Evolutionary conservation across 2,329 filamentous ascomycete species (phyloP).

Genomic region (Alternaria ethzedia): DNA sequence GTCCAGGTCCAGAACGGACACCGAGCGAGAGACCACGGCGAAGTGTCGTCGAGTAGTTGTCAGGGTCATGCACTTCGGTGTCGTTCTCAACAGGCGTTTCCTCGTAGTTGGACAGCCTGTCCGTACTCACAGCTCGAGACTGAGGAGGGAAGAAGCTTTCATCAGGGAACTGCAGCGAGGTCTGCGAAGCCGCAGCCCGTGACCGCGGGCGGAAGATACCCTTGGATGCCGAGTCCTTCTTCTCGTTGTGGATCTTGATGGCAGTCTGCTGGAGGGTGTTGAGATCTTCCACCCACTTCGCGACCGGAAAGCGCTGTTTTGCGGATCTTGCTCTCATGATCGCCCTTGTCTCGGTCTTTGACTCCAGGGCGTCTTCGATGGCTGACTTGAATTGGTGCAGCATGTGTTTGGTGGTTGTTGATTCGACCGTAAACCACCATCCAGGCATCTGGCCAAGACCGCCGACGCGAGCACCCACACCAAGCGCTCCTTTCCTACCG

Average conservation of each 20-base stretch:
- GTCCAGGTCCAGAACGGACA: not conserved
- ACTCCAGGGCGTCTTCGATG: slow-evolving; percentile 66
- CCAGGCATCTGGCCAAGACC: slow-evolving; percentile 73
- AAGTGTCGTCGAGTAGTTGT: not conserved
- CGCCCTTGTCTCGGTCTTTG: slow-evolving; percentile 61
- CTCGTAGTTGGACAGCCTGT: not conserved
- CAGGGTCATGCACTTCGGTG: not conserved
- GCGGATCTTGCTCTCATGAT: slow-evolving; percentile 70
- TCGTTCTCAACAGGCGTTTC: not conserved
- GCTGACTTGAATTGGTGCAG: slow-evolving; percentile 70
- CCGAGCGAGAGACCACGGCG: not conserved
- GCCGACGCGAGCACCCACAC: slow-evolving; percentile 70
- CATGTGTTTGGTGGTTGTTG: slow-evolving; percentile 66
- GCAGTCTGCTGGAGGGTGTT: not conserved
- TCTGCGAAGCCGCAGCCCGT: not conserved
- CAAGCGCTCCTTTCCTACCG: slow-evolving; percentile 70
- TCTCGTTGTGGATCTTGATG: not conserved
- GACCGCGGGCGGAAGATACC: not conserved
- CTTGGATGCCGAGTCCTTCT: not conserved
- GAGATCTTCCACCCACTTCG: slow-evolving; percentile 47
- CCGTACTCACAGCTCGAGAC: not conserved
- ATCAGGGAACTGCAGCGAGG: not conserved
- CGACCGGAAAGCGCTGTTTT: slow-evolving; percentile 71
- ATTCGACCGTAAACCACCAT: slow-evolving; percentile 74
- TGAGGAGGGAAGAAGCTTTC: not conserved